Conservation (phyloP, 768 basidiomycete species). For the Trametes cingulata region DNA sequence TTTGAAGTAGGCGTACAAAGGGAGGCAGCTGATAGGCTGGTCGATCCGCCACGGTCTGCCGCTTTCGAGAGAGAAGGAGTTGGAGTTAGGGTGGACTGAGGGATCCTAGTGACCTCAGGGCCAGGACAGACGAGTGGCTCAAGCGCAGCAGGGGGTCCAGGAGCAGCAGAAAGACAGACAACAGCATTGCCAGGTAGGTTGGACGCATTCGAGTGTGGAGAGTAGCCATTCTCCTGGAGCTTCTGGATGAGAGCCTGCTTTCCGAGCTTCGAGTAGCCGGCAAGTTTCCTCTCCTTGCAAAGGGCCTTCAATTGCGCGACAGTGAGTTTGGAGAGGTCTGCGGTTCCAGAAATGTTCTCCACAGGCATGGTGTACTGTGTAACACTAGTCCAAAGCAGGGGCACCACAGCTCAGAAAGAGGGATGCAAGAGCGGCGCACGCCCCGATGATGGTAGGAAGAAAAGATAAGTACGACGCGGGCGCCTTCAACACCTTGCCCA, state of each 20-base stretch:
- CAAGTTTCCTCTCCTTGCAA: conserved; percentile 63
- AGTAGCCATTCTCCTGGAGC: conserved; percentile 28
- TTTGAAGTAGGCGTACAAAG: background rate
- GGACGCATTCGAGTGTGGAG: background rate
- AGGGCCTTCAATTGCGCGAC: conserved; percentile 65
- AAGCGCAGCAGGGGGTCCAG: background rate
- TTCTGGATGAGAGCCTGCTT: conserved; percentile 60
- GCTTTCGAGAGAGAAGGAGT: too few relatives aligned
- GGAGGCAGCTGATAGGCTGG: too few relatives aligned
- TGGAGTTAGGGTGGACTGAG: too few relatives aligned
- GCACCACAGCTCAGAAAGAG: too few relatives aligned
- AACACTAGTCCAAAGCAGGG: too few relatives aligned
- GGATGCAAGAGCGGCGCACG: too few relatives aligned
- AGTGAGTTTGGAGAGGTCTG: conserved; percentile 42
- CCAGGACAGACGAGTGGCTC: too few relatives aligned
- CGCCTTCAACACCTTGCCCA: too few relatives aligned
- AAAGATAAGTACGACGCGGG: too few relatives aligned
- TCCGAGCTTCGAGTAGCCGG: conserved; percentile 66
- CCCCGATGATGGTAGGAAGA: too few relatives aligned
- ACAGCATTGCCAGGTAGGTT: background rate
- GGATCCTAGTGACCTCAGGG: too few relatives aligned
- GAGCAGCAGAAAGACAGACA: background rate
- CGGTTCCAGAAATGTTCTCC: background rate
- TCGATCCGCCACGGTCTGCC: too few relatives aligned
- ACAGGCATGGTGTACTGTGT: background rate